Conservation (phyloP, 164 flowering plant genomes). For the Platanus orientalis region DNA sequence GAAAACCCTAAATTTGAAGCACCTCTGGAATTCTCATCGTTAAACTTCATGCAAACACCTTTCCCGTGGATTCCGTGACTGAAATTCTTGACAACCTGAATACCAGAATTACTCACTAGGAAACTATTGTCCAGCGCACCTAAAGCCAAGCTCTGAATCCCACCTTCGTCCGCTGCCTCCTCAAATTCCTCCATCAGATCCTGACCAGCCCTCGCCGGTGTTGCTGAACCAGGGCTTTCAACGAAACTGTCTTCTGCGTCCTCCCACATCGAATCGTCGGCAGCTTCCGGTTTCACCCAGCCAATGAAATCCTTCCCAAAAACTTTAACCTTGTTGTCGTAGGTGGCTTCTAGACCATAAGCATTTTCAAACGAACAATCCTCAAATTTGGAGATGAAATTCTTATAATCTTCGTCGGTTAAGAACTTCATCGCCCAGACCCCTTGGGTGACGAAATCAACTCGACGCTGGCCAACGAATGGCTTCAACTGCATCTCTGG, state of each 20-base stretch:
- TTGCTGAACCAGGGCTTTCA: constrained; percentile 35
- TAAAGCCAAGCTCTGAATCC: constrained; percentile 89
- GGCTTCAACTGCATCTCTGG: constrained; percentile 59
- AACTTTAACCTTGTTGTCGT: constrained; percentile 66
- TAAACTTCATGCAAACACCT: constrained; percentile 73
- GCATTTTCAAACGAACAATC: constrained; percentile 89
- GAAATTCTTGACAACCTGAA: constrained; percentile 92
- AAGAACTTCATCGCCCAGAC: constrained; percentile 89
- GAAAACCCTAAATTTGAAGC: constrained; percentile 27
- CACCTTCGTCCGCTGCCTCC: constrained; percentile 71
- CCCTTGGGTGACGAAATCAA: constrained; percentile 58
- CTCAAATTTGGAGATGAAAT: constrained; percentile 51
- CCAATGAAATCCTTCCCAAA: constrained; percentile 93
- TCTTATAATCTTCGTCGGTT: constrained; percentile 44
- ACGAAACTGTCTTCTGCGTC: constrained; percentile 59
- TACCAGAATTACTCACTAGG: constrained; percentile 72
- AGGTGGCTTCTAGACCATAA: constrained; percentile 57
- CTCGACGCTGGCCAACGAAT: constrained; percentile 58
- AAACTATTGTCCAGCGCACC: constrained; percentile 98
- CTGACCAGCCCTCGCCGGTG: constrained; percentile 37
- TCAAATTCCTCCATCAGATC: constrained; percentile 84
- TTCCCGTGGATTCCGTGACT: constrained; percentile 92
- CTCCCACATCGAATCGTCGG: constrained; percentile 95
- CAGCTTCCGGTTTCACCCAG: constrained; percentile 84
- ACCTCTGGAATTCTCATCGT: constrained; percentile 20